These are phyloP conservation scores for Mixia osmundae DNA, from an alignment of 1,284 basidiomycete species.

Conservation along the genomic window DNA sequence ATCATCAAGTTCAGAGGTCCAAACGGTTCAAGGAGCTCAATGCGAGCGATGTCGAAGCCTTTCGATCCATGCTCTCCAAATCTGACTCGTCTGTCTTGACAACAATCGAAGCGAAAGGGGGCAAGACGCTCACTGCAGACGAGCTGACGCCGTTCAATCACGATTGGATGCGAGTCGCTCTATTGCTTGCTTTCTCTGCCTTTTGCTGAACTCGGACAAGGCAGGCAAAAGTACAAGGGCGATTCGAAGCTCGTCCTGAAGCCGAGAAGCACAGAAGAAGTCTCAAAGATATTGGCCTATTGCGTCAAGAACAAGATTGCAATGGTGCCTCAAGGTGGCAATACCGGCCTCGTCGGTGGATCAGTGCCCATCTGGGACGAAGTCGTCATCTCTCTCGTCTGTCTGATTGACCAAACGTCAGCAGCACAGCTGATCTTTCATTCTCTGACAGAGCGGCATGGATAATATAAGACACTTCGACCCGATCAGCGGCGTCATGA, in stretches of 20 bases:
- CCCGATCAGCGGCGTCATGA: conserved; percentile 47
- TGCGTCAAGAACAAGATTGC: conserved; percentile 56
- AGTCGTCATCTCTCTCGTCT: conserved; percentile 48
- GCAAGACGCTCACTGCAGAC: conserved; percentile 10
- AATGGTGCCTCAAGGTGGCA: conserved; percentile 91
- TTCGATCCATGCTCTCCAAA: conserved; percentile 26
- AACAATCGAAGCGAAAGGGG: conserved; percentile 18
- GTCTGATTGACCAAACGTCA: background rate
- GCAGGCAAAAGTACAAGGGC: conserved; percentile 59
- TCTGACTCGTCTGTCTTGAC: conserved; percentile 27
- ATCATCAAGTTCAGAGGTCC: too few relatives aligned
- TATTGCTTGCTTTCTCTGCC: background rate
- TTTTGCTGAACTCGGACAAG: background rate
- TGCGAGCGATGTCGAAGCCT: conserved; percentile 25
- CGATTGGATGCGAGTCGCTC: conserved; percentile 54
- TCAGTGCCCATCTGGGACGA: conserved; percentile 78
- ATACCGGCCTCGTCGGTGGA: conserved; percentile 93
- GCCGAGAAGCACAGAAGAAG: conserved; percentile 67
- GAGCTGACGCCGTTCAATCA: conserved; percentile 65
- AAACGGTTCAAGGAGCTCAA: conserved; percentile 25
- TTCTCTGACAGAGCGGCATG: conserved; percentile 36
- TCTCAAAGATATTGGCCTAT: conserved; percentile 55
- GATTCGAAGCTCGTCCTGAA: conserved; percentile 61
- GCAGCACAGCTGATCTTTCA: background rate
- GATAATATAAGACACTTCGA: conserved; percentile 75